Conservation (phyloP, 495 filamentous ascomycete genomes). For the Cercophora newfieldiana region DNA sequence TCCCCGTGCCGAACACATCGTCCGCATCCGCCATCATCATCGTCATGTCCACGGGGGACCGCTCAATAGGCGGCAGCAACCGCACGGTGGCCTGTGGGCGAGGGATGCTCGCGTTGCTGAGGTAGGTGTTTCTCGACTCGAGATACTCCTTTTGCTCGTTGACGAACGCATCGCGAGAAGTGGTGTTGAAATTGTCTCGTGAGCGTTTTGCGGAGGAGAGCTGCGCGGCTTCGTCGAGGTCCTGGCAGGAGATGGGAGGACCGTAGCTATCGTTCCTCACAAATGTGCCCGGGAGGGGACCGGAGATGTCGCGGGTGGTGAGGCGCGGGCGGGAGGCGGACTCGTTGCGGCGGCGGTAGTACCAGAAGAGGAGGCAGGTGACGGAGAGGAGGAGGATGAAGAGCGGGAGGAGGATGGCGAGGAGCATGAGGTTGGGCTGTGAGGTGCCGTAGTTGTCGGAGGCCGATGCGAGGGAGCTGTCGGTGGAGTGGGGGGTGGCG, state of each 20-base stretch:
- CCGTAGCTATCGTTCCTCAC: slow-evolving; percentile 23
- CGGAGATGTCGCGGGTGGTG: slow-evolving; percentile 40
- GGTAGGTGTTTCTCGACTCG: slow-evolving; percentile 16
- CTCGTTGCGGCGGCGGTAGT: slow-evolving; percentile 24
- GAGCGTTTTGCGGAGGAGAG: slow-evolving; percentile 18
- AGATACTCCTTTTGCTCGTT: slow-evolving; percentile 16
- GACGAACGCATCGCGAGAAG: not conserved
- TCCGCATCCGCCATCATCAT: not conserved
- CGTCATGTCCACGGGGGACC: no score
- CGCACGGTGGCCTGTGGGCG: slow-evolving; percentile 1
- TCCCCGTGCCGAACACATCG: not conserved
- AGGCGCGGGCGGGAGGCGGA: slow-evolving; percentile 8
- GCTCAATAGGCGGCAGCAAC: slow-evolving; percentile 12
- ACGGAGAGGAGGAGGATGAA: slow-evolving; percentile 18
- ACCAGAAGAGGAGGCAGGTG: slow-evolving; percentile 25
- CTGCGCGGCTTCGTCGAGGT: slow-evolving; percentile 18
- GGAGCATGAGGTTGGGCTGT: slow-evolving; percentile 21
- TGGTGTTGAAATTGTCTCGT: slow-evolving; percentile 5
- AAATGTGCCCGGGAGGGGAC: slow-evolving; percentile 42
- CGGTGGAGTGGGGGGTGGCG: slow-evolving; percentile 5
- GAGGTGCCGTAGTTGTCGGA: slow-evolving; percentile 3
- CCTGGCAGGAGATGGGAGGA: not conserved
- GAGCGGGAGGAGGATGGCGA: slow-evolving; percentile 24
- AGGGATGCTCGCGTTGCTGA: slow-evolving; percentile 12
- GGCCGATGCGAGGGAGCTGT: not conserved